Evolutionary conservation across 139 green algal species (phyloP), one percentile per base, ranked within the genome.

Genomic region (Yamagishiella unicocca): DNA sequence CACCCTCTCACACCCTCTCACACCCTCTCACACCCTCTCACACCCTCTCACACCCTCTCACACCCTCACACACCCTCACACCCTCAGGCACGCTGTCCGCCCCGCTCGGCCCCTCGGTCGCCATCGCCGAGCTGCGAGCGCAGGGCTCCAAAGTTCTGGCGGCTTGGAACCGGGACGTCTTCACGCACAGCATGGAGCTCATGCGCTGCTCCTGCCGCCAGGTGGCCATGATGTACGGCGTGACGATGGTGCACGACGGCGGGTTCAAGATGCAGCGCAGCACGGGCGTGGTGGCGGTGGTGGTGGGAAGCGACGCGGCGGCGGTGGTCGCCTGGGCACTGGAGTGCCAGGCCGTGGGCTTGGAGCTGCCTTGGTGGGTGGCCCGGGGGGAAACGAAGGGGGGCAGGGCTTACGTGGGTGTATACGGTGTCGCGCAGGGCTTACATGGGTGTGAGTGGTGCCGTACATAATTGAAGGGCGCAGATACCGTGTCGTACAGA

Each of bases 331-430:
- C 17, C 19, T 68, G 58, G 58, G 58, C 58, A 22, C 58, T 68
- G 19, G 58, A 68, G 58, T 68, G 58, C 22, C 19, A n/a, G 19
- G 14, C 58, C 17, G 58, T 22, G 58, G 58, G 58, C 6, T 22
- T 68, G 58, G 58, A 68, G 58, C 58, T 68, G 58, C 58, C 58
- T 35, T 68, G 58, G 58, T 68, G 58, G 58, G 58, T 35, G 29
- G 58, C 17, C 50, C 50, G 50, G 50, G n/a, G n/a, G n/a, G n/a
- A n/a, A n/a, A n/a, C n/a, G n/a, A n/a, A n/a, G n/a, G n/a, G n/a
- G n/a, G n/a, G n/a, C n/a, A n/a, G n/a, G n/a, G n/a, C n/a, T n/a
- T n/a, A n/a, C n/a, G n/a, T n/a, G n/a, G n/a, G n/a, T n/a, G n/a
- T n/a, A n/a, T n/a, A n/a, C n/a, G n/a, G n/a, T n/a, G n/a, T n/a